Base-by-base conservation (phyloP, 2,329 filamentous ascomycete genomes). In the Aspergillus sclerotialis region DNA sequence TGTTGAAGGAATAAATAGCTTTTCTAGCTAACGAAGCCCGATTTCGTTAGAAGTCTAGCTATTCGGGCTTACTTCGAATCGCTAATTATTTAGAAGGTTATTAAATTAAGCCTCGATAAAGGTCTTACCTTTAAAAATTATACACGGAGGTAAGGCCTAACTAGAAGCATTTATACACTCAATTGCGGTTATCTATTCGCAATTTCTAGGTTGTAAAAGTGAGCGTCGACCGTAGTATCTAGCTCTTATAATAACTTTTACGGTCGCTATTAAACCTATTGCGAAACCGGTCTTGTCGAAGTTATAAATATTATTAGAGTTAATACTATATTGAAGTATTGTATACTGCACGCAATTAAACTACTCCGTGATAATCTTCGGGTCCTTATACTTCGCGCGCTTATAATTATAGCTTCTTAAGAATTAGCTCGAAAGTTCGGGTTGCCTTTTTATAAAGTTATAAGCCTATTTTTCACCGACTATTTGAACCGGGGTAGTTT, bases 21-120 rank as follows among this genome's bases (percentile, higher is more conserved):
- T 43, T 47, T 60, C 24, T 21, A 63, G 42, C 61, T 41, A 65
- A 15, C 55, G n/a, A n/a, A n/a, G n/a, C n/a, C n/a, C n/a, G n/a
- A n/a, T n/a, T n/a, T n/a, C n/a, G n/a, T n/a, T n/a, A 33, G 39
- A 56, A 5, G 50, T 63, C 53, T 34, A 65, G 33, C 58, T 43
- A 40, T 63, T 64, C 19, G 39, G 40, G n/a, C 26, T 28, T 12
- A 28, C n/a, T 13, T 28, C 26, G 14, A 28, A 28, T n/a, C n/a
- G n/a, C n/a, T n/a, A n/a, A n/a, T n/a, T n/a, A n/a, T n/a, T n/a
- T n/a, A n/a, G n/a, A n/a, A n/a, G n/a, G 9, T 25, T 12, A 13
- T 28, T 13, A 12, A 28, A 28, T 13, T 13, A 28, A 28, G 26
- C 6, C n/a, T 28, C 26, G n/a, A 28, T 28, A 28, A 5, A 28